Evolutionary conservation across 805 yeast genomes (phyloP).

Genomic region (Candida saitoana): DNA sequence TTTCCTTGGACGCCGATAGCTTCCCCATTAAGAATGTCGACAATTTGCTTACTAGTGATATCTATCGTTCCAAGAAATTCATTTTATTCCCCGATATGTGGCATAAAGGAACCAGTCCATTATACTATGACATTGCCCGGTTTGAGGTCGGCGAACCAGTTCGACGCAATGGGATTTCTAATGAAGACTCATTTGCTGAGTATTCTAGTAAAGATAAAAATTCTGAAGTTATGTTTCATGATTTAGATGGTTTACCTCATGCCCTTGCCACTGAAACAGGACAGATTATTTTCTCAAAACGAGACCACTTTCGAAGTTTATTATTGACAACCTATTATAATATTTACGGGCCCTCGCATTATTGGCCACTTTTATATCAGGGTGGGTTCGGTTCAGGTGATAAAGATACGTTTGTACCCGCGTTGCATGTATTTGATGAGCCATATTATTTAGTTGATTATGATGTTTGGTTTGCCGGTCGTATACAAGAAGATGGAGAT

Average conservation of each 20-base stretch:
- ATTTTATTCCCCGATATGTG: slow-evolving; percentile 36
- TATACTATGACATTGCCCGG: slow-evolving; percentile 29
- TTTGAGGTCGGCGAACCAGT: slow-evolving; percentile 25
- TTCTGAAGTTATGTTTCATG: slow-evolving; percentile 24
- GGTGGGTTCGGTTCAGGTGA: slow-evolving; percentile 34
- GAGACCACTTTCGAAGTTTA: slow-evolving; percentile 26
- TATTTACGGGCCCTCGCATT: slow-evolving; percentile 24
- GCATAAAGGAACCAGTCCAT: slow-evolving; percentile 31
- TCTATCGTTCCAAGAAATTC: slow-evolving; percentile 23
- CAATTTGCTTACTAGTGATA: slow-evolving; percentile 18
- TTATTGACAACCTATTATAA: slow-evolving; percentile 34
- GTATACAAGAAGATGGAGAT: slow-evolving; percentile 10
- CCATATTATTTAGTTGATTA: slow-evolving; percentile 24
- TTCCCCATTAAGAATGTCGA: slow-evolving; percentile 31
- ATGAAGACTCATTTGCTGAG: slow-evolving; percentile 20
- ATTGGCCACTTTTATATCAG: slow-evolving; percentile 30
- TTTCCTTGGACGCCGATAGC: slow-evolving; percentile 32
- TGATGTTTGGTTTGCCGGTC: slow-evolving; percentile 13
- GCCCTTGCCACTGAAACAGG: slow-evolving; percentile 31
- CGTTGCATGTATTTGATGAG: slow-evolving; percentile 32
- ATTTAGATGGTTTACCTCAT: slow-evolving; percentile 28
- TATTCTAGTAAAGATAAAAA: slow-evolving; percentile 17
- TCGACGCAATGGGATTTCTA: slow-evolving; percentile 25
- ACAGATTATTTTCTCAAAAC: slow-evolving; percentile 33
- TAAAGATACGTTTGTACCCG: slow-evolving; percentile 36